phyloP scores from a whole-genome alignment of 441 rosid genomes.

The Croton setiger region DNA sequence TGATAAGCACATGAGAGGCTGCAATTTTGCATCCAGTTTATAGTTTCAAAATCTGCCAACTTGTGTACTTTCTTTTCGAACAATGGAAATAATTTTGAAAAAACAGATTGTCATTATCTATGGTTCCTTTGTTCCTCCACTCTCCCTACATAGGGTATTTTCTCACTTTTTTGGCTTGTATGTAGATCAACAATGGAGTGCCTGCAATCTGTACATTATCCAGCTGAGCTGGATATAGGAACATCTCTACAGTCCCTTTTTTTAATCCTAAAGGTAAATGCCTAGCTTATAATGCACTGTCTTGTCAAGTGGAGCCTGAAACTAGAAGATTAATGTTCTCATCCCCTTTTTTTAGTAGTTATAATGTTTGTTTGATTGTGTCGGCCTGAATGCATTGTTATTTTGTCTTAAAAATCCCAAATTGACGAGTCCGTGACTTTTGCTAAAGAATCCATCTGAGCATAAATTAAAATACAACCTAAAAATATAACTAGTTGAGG shows the following conservation, averaged over 20 bases:
- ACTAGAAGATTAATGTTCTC: conserved; percentile 16
- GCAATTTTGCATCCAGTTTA: conserved; percentile 22
- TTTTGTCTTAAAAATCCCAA: too few species aligned
- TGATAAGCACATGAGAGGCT: conserved; percentile 27
- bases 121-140: background rate
- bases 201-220: background rate
- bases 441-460: too few species aligned
- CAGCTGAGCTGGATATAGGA: background rate
- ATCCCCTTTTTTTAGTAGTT: conserved; percentile 5
- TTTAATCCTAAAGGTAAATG: conserved; percentile 15
- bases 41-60: conserved; percentile 7
- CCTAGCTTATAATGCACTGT: conserved; percentile 9
- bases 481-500: too few species aligned
- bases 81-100: conserved; percentile 14
- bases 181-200: background rate
- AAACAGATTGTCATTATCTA: background rate
- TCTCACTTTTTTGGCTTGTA: background rate
- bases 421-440: background rate
- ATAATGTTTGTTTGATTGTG: conserved; percentile 9
- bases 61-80: conserved; percentile 10
- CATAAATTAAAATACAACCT: too few species aligned
- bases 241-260: background rate
- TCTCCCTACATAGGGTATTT: background rate
- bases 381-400: background rate
- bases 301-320: conserved; percentile 10